These are phyloP conservation scores for Trametes coccinea DNA, from an alignment of 768 basidiomycete species.

Conservation along the genomic window DNA sequence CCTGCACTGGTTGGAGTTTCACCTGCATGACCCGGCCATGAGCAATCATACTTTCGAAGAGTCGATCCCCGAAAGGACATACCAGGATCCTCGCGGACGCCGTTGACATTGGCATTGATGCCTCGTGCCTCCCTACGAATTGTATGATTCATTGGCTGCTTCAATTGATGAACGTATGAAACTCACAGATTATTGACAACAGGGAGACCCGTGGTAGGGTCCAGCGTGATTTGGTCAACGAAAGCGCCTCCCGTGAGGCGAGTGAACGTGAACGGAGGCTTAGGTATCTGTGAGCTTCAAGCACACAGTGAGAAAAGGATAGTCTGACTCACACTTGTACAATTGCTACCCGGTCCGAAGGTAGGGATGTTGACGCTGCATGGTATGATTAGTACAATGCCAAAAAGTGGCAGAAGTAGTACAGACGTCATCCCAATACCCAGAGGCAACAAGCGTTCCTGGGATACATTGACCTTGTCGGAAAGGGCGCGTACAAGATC, in stretches of 20 bases:
- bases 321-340: slow-evolving; percentile 21
- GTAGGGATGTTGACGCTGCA: slow-evolving; percentile 29
- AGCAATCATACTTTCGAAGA: not conserved
- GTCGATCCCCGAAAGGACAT: not conserved
- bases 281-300: not conserved
- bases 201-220: slow-evolving; percentile 31
- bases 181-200: slow-evolving; percentile 27
- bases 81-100: slow-evolving; percentile 29
- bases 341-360: slow-evolving; percentile 29
- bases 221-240: slow-evolving; percentile 27
- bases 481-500: slow-evolving; percentile 33
- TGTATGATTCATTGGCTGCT: too few relatives aligned
- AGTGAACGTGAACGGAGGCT: slow-evolving; percentile 34
- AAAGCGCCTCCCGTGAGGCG: slow-evolving; percentile 33
- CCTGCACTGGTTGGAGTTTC: slow-evolving; percentile 29
- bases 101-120: slow-evolving; percentile 30
- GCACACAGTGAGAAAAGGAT: not conserved
- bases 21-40: slow-evolving; percentile 12
- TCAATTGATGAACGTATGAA: not conserved
- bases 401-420: not conserved
- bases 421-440: slow-evolving; percentile 32
- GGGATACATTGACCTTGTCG: slow-evolving; percentile 24
- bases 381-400: not conserved
- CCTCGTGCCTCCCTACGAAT: slow-evolving; percentile 24
- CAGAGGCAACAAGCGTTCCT: slow-evolving; percentile 28